Evolutionary conservation across 2,329 filamentous ascomycete species (phyloP).

Genomic region (Monosporascus cannonballus): DNA sequence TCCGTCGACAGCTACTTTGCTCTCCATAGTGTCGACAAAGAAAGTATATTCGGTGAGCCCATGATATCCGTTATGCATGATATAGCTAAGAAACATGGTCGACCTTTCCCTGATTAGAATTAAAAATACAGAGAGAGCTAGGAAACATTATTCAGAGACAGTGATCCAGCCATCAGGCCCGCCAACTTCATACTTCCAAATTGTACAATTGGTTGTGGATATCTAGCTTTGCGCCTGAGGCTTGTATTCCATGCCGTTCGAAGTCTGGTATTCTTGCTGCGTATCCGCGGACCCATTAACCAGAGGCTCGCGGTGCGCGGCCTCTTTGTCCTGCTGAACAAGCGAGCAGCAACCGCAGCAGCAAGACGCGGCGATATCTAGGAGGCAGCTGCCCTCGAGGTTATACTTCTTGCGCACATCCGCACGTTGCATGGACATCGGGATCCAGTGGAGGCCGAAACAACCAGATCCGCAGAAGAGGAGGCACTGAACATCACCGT

Average conservation of each 20-base stretch:
- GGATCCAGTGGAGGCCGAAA: constrained; percentile 36
- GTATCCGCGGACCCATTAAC: background rate
- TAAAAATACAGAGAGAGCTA: too few species aligned
- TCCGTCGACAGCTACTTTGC: too few species aligned
- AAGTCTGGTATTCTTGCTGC: background rate
- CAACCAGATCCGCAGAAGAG: constrained; percentile 35
- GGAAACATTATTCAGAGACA: too few species aligned
- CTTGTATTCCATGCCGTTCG: background rate
- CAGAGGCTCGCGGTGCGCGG: constrained; percentile 26
- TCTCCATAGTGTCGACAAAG: too few species aligned
- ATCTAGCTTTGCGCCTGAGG: too few species aligned
- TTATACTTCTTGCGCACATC: constrained; percentile 39
- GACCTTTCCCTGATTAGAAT: too few species aligned
- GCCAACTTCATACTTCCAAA: too few species aligned
- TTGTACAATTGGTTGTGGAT: too few species aligned
- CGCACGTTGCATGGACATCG: constrained; percentile 38
- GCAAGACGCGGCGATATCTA: constrained; percentile 35
- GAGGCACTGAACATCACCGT: constrained; percentile 28
- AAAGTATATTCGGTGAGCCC: too few species aligned
- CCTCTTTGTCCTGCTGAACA: constrained; percentile 43
- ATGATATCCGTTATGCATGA: too few species aligned
- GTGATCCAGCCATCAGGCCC: too few species aligned
- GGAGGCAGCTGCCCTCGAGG: constrained; percentile 36
- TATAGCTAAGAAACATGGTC: too few species aligned
- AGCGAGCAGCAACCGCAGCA: constrained; percentile 41